Conservation (phyloP, 805 yeast species). For the Kodamaea lidongshanica region DNA sequence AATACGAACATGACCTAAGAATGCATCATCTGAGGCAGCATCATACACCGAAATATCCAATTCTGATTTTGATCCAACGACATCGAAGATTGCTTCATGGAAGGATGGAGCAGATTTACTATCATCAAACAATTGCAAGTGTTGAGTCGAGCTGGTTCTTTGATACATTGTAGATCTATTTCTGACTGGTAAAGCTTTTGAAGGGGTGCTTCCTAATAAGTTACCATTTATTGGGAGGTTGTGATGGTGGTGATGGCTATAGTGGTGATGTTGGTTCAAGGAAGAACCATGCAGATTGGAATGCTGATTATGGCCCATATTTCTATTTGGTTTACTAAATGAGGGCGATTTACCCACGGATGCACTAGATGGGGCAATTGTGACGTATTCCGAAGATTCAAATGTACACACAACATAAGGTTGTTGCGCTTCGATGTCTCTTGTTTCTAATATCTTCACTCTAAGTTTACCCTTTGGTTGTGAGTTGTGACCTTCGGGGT, state of each 20-base stretch:
- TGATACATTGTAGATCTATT: slow-evolving; percentile 31
- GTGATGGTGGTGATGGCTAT: slow-evolving; percentile 9
- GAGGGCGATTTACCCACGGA: slow-evolving; percentile 29
- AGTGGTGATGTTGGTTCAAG: slow-evolving; percentile 6
- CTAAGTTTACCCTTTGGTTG: slow-evolving; percentile 77
- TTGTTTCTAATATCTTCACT: slow-evolving; percentile 77
- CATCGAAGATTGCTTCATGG: slow-evolving; percentile 90
- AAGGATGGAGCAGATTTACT: slow-evolving; percentile 70
- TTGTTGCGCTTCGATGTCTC: slow-evolving; percentile 55
- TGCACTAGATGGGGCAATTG: slow-evolving; percentile 59
- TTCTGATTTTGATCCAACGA: slow-evolving; percentile 75
- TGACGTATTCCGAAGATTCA: slow-evolving; percentile 85
- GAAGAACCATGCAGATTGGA: slow-evolving; percentile 7
- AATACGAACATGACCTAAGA: slow-evolving; percentile 77
- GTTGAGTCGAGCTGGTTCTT: slow-evolving; percentile 34
- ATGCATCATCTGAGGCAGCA: slow-evolving; percentile 71
- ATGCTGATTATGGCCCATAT: slow-evolving; percentile 9
- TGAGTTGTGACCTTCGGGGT: slow-evolving; percentile 19
- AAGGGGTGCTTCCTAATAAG: slow-evolving; percentile 10
- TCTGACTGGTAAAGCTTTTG: slow-evolving; percentile 11
- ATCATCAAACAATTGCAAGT: slow-evolving; percentile 21
- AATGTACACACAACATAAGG: slow-evolving; percentile 91
- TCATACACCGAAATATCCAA: slow-evolving; percentile 90
- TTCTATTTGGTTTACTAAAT: slow-evolving; percentile 9
- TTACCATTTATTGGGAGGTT: slow-evolving; percentile 12